phyloP scores from a whole-genome alignment of 306 rosid genomes.

The Glycine tomentella region DNA sequence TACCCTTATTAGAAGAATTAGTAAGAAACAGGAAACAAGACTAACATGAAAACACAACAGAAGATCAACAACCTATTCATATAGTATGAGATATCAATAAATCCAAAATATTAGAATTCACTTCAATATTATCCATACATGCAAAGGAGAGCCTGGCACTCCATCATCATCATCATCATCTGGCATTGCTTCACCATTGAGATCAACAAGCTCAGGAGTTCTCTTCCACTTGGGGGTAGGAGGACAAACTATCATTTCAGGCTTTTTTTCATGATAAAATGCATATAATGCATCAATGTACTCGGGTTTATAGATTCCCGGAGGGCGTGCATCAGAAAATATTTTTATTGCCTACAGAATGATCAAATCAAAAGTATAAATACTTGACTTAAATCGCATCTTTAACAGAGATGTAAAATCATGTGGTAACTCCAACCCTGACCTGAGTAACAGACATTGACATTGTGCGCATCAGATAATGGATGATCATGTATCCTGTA shows the following conservation, averaged over 20 bases:
- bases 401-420: conserved; percentile 31
- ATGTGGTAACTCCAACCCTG: conserved; percentile 37
- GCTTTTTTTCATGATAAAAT: conserved; percentile 89
- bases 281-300: conserved; percentile 81
- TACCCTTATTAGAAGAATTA: not conserved
- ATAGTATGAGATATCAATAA: conserved; percentile 35
- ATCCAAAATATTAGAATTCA: conserved; percentile 34
- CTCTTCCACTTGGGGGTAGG: conserved; percentile 97
- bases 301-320: conserved; percentile 97
- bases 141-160: conserved; percentile 62
- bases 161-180: conserved; percentile 82
- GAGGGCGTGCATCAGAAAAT: conserved; percentile 94
- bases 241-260: conserved; percentile 81
- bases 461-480: conserved; percentile 83
- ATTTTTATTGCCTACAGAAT: conserved; percentile 76
- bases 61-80: conserved; percentile 27
- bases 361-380: conserved; percentile 39
- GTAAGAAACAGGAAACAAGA: conserved; percentile 18
- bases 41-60: not conserved
- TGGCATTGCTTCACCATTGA: conserved; percentile 91
- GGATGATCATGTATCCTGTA: conserved; percentile 94
- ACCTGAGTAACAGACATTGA: conserved; percentile 85
- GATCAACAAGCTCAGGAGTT: conserved; percentile 83
- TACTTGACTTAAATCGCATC: conserved; percentile 28
- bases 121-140: conserved; percentile 65